A percentile compares a stretch with the other conserved stretches of the same genome.
Conservation (phyloP, 495 filamentous ascomycete genomes). For the Neurospora sp. region DNA sequence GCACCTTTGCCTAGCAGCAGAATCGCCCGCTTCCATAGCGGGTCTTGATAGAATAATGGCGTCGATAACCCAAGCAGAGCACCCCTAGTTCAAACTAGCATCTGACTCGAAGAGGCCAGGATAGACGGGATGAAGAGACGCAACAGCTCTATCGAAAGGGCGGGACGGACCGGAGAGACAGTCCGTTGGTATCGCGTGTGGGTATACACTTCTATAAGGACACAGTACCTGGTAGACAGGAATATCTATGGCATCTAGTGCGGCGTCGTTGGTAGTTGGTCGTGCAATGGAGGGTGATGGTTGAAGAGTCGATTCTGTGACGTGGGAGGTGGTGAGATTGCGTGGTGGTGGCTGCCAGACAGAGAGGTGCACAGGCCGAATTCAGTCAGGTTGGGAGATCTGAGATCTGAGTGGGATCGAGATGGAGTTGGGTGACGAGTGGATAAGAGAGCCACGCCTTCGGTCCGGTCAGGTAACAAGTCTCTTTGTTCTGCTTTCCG, state of each 20-base stretch:
- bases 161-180: neutral
- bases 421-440: neutral
- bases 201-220: neutral
- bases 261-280: neutral
- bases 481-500: neutral
- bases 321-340: neutral
- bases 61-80: constrained; percentile 7
- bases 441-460: neutral
- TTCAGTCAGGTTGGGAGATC: neutral
- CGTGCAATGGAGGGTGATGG: neutral
- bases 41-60: constrained; percentile 12
- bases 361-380: neutral
- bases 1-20: constrained; percentile 40
- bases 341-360: neutral
- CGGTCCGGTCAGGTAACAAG: neutral
- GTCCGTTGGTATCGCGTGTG: neutral
- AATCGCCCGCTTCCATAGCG: constrained; percentile 45
- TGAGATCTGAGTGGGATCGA: neutral
- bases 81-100: constrained; percentile 10
- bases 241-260: neutral
- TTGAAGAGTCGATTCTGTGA: neutral
- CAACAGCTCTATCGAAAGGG: neutral
- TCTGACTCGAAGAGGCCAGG: constrained; percentile 1
- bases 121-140: neutral
- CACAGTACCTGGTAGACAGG: neutral